These are phyloP conservation scores for Leishmania tropica DNA, from an alignment of 208 protist genomes.

Conservation along the genomic window DNA sequence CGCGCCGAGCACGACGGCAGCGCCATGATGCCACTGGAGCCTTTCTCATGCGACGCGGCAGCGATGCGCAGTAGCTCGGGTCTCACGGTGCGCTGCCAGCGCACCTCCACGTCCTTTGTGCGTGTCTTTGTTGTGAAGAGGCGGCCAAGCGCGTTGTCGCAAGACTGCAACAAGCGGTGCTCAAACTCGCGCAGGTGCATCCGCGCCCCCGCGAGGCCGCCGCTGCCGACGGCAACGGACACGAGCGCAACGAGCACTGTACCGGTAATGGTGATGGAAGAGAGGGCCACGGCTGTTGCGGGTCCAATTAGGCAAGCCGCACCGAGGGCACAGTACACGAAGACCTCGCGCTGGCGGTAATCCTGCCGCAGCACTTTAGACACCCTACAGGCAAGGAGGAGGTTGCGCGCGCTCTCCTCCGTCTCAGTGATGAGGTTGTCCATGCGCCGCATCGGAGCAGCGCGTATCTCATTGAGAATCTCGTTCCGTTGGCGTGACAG, in stretches of 20 bases:
- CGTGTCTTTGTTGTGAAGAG: slow-evolving; percentile 47
- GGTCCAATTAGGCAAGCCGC: slow-evolving; percentile 20
- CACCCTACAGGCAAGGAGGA: slow-evolving; percentile 56
- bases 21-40: slow-evolving; percentile 27
- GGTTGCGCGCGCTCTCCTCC: slow-evolving; percentile 58
- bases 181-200: slow-evolving; percentile 38
- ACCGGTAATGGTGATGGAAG: slow-evolving; percentile 24
- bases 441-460: slow-evolving; percentile 66
- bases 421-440: slow-evolving; percentile 81
- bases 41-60: slow-evolving; percentile 16
- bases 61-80: slow-evolving; percentile 49
- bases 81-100: slow-evolving; percentile 63
- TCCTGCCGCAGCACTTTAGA: slow-evolving; percentile 50
- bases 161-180: slow-evolving; percentile 21
- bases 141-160: slow-evolving; percentile 43
- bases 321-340: slow-evolving; percentile 23
- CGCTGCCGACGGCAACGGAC: slow-evolving; percentile 20
- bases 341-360: slow-evolving; percentile 35
- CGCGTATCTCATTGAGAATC: slow-evolving; percentile 58
- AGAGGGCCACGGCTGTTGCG: slow-evolving; percentile 20
- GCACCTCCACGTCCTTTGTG: slow-evolving; percentile 51
- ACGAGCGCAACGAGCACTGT: slow-evolving; percentile 21
- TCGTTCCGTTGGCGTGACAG: slow-evolving; percentile 57
- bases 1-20: slow-evolving; percentile 51
- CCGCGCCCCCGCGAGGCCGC: slow-evolving; percentile 16